Evolutionary conservation across 164 flowering plant genomes (phyloP).

Genomic region (Houttuynia cordata): DNA sequence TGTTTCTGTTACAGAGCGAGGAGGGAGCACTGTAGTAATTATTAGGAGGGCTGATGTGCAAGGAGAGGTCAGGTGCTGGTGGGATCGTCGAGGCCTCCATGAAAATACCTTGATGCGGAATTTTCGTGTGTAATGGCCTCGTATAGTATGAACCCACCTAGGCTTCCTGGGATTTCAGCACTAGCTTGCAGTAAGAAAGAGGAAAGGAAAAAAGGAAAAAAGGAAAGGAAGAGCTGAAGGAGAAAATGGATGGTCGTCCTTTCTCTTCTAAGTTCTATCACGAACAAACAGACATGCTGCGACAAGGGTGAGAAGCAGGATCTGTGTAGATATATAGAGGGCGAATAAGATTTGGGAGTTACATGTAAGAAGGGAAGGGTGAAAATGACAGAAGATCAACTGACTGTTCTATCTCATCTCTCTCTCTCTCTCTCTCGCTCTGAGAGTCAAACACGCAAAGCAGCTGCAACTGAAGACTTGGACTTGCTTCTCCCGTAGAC

Average conservation of each 20-base stretch:
- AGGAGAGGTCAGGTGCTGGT: constrained; percentile 49
- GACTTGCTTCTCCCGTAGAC: constrained; percentile 45
- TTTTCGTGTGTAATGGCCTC: too few species aligned
- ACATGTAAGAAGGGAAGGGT: constrained; percentile 38
- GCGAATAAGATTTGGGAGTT: constrained; percentile 26
- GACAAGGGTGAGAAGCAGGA: too few species aligned
- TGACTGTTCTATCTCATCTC: constrained; percentile 19
- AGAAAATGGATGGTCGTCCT: too few species aligned
- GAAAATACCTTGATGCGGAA: constrained; percentile 33
- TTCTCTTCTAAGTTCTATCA: too few species aligned
- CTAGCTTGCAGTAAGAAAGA: too few species aligned
- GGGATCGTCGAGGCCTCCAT: constrained; percentile 24
- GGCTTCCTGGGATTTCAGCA: neutral
- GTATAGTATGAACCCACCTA: neutral
- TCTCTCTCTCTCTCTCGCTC: constrained; percentile 8
- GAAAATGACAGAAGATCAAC: constrained; percentile 59
- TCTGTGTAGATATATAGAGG: constrained; percentile 10
- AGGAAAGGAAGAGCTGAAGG: too few species aligned
- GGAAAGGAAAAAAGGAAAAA: too few species aligned
- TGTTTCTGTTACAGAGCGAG: constrained; percentile 9
- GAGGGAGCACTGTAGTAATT: constrained; percentile 6
- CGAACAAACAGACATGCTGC: neutral
- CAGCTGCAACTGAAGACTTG: constrained; percentile 17
- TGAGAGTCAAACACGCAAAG: constrained; percentile 28
- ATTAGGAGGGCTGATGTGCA: constrained; percentile 52